Base-by-base conservation (phyloP, 2,329 filamentous ascomycete species). In the Gnomoniopsis smithogilvyi region DNA sequence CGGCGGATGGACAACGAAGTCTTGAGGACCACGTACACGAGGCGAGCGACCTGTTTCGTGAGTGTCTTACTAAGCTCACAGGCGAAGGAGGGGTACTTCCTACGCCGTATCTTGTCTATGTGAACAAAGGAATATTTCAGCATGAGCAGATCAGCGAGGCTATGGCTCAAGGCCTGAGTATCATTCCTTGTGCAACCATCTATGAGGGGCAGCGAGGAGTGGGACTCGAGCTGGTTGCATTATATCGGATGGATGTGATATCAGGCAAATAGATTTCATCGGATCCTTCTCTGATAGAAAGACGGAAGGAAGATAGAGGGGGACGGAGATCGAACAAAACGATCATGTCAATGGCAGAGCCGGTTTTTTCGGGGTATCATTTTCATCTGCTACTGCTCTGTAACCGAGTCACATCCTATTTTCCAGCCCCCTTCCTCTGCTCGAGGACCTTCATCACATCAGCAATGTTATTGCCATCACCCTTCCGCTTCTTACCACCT, bases 391-490 rank as follows among this genome's bases (percentile, higher is more conserved):
- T 24, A 6, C 45, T 24, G 21, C 45, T 26, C 45, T 47, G 4
- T 24, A 8, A 26, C 6, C 21, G 14, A 22, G 21, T 11, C 6
- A 26, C 8, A 17, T 12, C 2, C 56, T 46, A 62, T 60, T 65
- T 70, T 38, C 67, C 68, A 1, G 67, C 70, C 34, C 69, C 70
- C 57, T 81, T 81, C 49, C 79, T 76, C 67, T 79, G 75, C 68
- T 95, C 89, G 67, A 96, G 82, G 30, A 92, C 90, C 59, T 84
- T 84, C 78, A 96, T 76, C 56, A 96, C 91, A 78, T 96, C 91
- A 6, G 83, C 83, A 15, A 86, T 90, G 73, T 81, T 94, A 69
- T 98, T 91, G 60, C 75, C 86, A 70, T 93, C 89, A 0, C 89
- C 89, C 72, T 91, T 92, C 68, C 85, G 83, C 78, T 91, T 93